Base-by-base conservation (phyloP, 2,329 filamentous ascomycete genomes). In the Alternaria triticina region DNA sequence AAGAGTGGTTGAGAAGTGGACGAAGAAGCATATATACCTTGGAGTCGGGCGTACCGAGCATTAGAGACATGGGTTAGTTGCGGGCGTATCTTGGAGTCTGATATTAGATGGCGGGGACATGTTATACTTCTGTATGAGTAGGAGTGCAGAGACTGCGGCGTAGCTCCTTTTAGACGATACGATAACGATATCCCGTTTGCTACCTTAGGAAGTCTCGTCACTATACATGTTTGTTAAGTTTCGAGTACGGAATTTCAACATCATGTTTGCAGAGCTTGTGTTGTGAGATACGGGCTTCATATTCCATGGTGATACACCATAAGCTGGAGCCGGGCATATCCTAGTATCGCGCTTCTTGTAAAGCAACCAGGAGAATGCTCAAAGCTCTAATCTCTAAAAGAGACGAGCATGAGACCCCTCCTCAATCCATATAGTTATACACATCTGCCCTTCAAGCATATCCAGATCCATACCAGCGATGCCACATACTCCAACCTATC, bases 21-120 rank as follows among this genome's bases (percentile, higher is more conserved):
- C 23, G 50, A 15, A 20, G 30, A 56, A 57, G 27, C 27, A 51
- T 44, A 61, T 63, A 61, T 62, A 62, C 56, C 60, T 57, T 52
- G 59, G 59, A 57, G 59, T 61, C 46, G 54, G 59, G 59, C 59
- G 59, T 28, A 61, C 54, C 28, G 25, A 20, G 49, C 13, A 36
- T 40, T 23, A 52, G 28, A 52, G 30, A 17, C 30, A 52, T 17
- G 49, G 49, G 44, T 36, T 33, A 36, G 52, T 55, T 49, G 52
- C 36, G 20, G 45, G 43, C 25, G 43, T 50, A 52, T 46, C 30
- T 56, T 22, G 54, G 54, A 56, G 40, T 56, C 54, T 56, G 15
- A 20, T 40, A 12, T 40, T 52, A 52, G 28, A 52, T 25, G 5
- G 28, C 20, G 20, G 10, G 49, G 9, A 52, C 22, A 40, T 36